Percentiles rank a stretch among this genome's conserved stretches.
These are phyloP conservation scores for Fusarium austroafricanum DNA, from an alignment of 2,329 filamentous ascomycete species.

Conservation along the genomic window DNA sequence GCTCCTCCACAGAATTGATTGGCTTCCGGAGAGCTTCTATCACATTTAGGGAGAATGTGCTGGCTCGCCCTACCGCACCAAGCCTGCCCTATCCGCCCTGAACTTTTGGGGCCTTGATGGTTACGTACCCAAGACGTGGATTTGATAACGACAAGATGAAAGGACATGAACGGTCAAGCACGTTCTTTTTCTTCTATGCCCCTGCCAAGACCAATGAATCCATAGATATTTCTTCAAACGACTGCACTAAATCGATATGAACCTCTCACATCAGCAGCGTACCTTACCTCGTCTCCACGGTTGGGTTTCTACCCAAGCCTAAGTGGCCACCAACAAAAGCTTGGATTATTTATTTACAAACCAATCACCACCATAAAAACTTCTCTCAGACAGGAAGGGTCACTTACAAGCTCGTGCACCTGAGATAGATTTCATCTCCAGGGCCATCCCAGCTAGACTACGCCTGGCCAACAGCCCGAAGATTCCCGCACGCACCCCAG, in stretches of 20 bases:
- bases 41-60: slow-evolving; percentile 17
- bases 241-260: not conserved
- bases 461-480: slow-evolving; percentile 30
- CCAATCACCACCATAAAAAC: not conserved
- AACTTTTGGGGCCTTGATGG: slow-evolving; percentile 8
- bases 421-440: slow-evolving; percentile 34
- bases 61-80: slow-evolving; percentile 21
- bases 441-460: slow-evolving; percentile 26
- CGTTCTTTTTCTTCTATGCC: not conserved
- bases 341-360: slow-evolving; percentile 14
- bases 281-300: slow-evolving; percentile 31
- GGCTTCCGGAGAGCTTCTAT: slow-evolving; percentile 7
- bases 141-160: not conserved
- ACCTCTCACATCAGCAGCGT: slow-evolving; percentile 14
- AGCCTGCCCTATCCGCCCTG: slow-evolving; percentile 16
- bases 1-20: slow-evolving; percentile 25
- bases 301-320: slow-evolving; percentile 27
- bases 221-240: not conserved
- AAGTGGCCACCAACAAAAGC: slow-evolving; percentile 25
- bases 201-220: not conserved
- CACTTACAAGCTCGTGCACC: slow-evolving; percentile 22
- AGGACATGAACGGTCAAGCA: not conserved
- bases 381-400: too few species aligned
- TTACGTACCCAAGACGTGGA: too few species aligned
- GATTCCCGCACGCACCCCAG: slow-evolving; percentile 25